phyloP scores from a whole-genome alignment of 108 stramenopile genomes.

The Bacterosira constricta region DNA sequence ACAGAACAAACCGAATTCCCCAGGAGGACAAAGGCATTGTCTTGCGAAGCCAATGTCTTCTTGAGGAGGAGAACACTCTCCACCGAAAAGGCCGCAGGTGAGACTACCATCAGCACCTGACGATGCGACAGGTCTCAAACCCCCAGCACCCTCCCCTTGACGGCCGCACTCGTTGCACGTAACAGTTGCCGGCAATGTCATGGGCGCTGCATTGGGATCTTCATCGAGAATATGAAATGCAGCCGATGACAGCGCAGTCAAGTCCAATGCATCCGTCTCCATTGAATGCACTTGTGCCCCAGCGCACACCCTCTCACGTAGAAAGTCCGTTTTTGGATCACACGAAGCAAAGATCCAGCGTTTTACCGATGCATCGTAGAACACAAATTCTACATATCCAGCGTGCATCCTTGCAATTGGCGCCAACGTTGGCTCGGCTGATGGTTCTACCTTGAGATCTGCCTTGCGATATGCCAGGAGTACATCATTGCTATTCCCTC shows the following conservation, averaged over 20 bases:
- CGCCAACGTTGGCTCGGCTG: not conserved
- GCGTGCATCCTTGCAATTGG: not conserved
- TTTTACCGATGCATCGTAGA: not conserved
- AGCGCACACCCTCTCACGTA: not conserved
- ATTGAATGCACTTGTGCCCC: not conserved
- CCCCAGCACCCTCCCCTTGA: not conserved
- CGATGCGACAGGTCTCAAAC: too few relatives aligned
- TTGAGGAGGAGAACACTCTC: not conserved
- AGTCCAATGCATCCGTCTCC: not conserved
- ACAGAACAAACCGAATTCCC: not conserved
- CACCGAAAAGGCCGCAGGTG: not conserved
- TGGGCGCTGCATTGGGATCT: not conserved
- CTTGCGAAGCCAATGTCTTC: not conserved
- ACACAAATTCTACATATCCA: not conserved
- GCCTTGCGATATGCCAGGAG: slow-evolving; percentile 3
- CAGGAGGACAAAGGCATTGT: not conserved
- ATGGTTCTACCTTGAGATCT: not conserved
- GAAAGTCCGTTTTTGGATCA: not conserved
- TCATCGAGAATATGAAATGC: not conserved
- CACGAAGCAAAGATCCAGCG: slow-evolving; percentile 1
- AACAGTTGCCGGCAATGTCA: not conserved
- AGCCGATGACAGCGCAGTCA: not conserved
- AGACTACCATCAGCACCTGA: not conserved
- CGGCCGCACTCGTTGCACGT: slow-evolving; percentile 1
- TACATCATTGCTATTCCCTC: not conserved